Conservation (phyloP, 345 rosid genomes). For the Citrus medica region DNA sequence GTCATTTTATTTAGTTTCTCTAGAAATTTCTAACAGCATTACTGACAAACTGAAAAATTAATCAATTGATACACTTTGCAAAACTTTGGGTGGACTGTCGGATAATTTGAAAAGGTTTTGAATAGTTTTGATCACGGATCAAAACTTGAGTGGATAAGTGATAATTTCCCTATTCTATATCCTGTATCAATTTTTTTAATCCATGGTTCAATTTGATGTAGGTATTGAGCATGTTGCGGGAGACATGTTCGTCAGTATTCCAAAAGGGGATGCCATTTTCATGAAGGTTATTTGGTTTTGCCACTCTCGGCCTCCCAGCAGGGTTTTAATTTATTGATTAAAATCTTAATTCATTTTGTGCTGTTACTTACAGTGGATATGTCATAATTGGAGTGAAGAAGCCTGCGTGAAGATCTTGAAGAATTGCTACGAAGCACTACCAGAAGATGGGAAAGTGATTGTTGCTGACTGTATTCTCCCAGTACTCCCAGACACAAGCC, state of each 20-base stretch:
- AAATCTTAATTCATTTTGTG: too few relatives aligned
- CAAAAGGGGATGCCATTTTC: background rate
- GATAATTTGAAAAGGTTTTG: too few relatives aligned
- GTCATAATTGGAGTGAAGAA: background rate
- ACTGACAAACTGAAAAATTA: too few relatives aligned
- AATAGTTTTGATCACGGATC: too few relatives aligned
- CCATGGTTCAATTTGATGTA: background rate
- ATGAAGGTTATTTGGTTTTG: background rate
- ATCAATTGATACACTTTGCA: too few relatives aligned
- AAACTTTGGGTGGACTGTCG: too few relatives aligned
- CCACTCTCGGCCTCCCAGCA: too few relatives aligned
- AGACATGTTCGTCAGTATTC: background rate
- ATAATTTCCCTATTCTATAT: background rate
- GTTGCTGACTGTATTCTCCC: background rate
- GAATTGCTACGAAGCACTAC: background rate
- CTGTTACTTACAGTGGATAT: background rate
- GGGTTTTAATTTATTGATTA: too few relatives aligned
- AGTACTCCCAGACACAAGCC: background rate
- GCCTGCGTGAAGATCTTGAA: background rate
- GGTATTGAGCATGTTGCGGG: background rate
- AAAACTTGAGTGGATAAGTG: background rate
- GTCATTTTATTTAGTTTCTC: too few relatives aligned
- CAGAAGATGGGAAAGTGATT: background rate
- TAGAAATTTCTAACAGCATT: too few relatives aligned
- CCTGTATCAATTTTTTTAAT: background rate